Conservation (phyloP, 495 filamentous ascomycete genomes). For the Aspergillus homomorphus region DNA sequence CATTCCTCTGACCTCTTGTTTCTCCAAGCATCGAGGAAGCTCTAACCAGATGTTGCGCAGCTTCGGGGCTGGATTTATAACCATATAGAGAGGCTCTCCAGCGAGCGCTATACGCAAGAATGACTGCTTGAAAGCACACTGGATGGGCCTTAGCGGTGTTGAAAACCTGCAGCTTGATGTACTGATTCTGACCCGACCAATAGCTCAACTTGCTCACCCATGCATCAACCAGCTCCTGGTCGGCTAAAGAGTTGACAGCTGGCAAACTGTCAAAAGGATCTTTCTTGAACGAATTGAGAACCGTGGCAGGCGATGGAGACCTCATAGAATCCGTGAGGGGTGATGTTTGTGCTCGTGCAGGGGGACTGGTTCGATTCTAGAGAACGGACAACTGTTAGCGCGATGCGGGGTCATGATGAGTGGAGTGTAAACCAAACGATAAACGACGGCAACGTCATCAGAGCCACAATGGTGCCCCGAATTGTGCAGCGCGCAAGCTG, state of each 20-base stretch:
- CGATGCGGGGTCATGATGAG: not conserved
- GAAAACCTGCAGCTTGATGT: slow-evolving; percentile 39
- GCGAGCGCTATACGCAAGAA: slow-evolving; percentile 41
- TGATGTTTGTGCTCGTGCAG: not conserved
- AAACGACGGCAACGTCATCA: too few species aligned
- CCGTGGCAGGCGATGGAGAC: slow-evolving; percentile 26
- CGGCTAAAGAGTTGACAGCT: slow-evolving; percentile 18
- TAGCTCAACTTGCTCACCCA: slow-evolving; percentile 41
- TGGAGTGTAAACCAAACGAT: too few species aligned
- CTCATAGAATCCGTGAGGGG: not conserved
- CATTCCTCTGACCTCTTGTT: slow-evolving; percentile 17
- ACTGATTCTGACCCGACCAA: slow-evolving; percentile 44
- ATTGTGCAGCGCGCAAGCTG: not conserved
- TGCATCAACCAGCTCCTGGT: slow-evolving; percentile 35
- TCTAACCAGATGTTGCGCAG: slow-evolving; percentile 26
- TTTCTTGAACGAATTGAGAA: slow-evolving; percentile 33
- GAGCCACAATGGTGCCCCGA: too few species aligned
- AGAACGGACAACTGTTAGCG: not conserved
- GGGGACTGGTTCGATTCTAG: not conserved
- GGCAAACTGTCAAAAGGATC: slow-evolving; percentile 37
- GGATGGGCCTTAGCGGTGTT: slow-evolving; percentile 36
- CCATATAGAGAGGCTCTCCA: slow-evolving; percentile 34
- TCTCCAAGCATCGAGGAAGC: slow-evolving; percentile 28
- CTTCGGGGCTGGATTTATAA: slow-evolving; percentile 21
- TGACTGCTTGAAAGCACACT: slow-evolving; percentile 35